Conservation (phyloP, 2,329 filamentous ascomycete species). For the Geosmithia flava region DNA sequence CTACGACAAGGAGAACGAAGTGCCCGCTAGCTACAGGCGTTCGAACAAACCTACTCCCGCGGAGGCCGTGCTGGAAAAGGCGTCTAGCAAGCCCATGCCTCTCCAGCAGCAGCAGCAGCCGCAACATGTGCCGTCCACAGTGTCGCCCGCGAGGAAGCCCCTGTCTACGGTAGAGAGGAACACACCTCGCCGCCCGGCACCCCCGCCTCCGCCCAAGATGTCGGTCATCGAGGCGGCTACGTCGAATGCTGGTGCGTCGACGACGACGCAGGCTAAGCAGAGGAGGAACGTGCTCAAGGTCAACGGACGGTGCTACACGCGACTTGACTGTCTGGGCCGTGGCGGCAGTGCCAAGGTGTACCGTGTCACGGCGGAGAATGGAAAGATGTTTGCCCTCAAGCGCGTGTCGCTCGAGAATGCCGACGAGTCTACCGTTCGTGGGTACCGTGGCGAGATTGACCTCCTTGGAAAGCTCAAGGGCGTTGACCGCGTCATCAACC, state of each 20-base stretch:
- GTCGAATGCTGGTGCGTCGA: constrained; percentile 65
- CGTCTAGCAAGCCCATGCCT: background rate
- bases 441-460: constrained; percentile 93
- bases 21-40: constrained; percentile 54
- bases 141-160: constrained; percentile 43
- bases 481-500: constrained; percentile 78
- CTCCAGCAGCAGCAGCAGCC: background rate
- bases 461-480: constrained; percentile 69
- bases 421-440: constrained; percentile 70
- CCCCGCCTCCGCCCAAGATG: constrained; percentile 88
- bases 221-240: constrained; percentile 88
- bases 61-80: constrained; percentile 40
- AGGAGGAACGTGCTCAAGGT: constrained; percentile 76
- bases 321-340: constrained; percentile 80
- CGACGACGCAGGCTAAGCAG: constrained; percentile 59
- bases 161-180: constrained; percentile 40
- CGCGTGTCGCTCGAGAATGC: constrained; percentile 82
- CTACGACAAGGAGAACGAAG: constrained; percentile 78
- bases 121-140: constrained; percentile 8
- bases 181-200: constrained; percentile 68
- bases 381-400: constrained; percentile 89
- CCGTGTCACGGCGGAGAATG: constrained; percentile 92
- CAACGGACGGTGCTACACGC: constrained; percentile 83
- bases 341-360: constrained; percentile 94
- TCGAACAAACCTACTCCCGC: constrained; percentile 36